Evolutionary conservation across 495 filamentous ascomycete genomes (phyloP).

Genomic region (Aspergillus diversus): DNA sequence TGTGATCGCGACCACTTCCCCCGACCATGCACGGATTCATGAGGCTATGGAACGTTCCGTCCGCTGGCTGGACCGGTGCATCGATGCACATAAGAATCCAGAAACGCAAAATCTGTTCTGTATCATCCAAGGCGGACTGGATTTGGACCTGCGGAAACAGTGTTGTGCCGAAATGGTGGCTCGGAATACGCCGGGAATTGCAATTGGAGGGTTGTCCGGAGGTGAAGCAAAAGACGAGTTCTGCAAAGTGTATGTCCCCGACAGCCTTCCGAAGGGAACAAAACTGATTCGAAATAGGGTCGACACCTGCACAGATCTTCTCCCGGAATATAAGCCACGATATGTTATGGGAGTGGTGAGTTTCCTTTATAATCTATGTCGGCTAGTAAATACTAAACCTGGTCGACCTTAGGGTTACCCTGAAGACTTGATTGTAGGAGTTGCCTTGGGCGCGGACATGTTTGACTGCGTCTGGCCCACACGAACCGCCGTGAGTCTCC

Average conservation of each 20-base stretch:
- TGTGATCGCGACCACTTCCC: slow-evolving; percentile 92
- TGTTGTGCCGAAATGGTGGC: slow-evolving; percentile 90
- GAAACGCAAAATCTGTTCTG: slow-evolving; percentile 94
- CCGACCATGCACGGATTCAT: slow-evolving; percentile 80
- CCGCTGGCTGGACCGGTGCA: slow-evolving; percentile 98
- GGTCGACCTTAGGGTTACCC: slow-evolving; percentile 70
- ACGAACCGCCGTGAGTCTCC: slow-evolving; percentile 69
- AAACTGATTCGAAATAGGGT: slow-evolving; percentile 57
- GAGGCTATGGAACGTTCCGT: slow-evolving; percentile 95
- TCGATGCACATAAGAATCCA: slow-evolving; percentile 85
- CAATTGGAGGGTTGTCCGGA: slow-evolving; percentile 91
- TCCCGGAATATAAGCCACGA: slow-evolving; percentile 88
- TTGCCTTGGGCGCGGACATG: slow-evolving; percentile 96
- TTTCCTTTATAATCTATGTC: slow-evolving; percentile 4
- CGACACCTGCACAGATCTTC: slow-evolving; percentile 77
- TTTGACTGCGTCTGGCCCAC: slow-evolving; percentile 99
- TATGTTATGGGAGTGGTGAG: slow-evolving; percentile 96
- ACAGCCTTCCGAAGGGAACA: not conserved
- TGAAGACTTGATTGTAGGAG: slow-evolving; percentile 88
- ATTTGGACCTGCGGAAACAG: slow-evolving; percentile 82
- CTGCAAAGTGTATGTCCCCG: slow-evolving; percentile 55
- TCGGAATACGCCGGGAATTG: slow-evolving; percentile 91
- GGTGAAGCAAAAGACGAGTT: slow-evolving; percentile 74
- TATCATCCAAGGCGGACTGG: slow-evolving; percentile 95
- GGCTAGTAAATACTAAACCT: slow-evolving; percentile 15